Evolutionary conservation across 148 eudicot genomes (phyloP), one percentile per base, ranked within the genome.

Genomic region (Salicornia ramosissima): DNA sequence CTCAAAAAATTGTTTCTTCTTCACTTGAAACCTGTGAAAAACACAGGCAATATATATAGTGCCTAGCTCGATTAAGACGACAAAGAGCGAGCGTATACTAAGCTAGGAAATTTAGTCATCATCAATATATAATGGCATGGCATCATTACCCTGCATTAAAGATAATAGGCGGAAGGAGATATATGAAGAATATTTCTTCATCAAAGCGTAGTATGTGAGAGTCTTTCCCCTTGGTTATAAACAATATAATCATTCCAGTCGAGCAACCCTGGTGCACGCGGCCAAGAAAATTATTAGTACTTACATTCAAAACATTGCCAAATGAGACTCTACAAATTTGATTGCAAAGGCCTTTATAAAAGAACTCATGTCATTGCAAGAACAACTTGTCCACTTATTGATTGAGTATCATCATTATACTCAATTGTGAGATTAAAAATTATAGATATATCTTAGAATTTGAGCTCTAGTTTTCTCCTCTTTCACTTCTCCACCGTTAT

Each of bases 1-100:
- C 52, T 88, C 96, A 79, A 94, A 94, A 87, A 94, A 94, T 61
- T 88, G 96, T 71, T 94, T 94, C 88, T 94, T 94, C 87, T 94
- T 94, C 34, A 90, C 99, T 77, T 94, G 93, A 80, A 90, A 94
- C 71, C 99, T 94, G 81, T 31, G 31, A 61, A 39, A 39, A 73
- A 26, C 13, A 60, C 2, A 68, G 58, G 45, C 24, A 58, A 21
- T 30, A 69, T 57, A 21, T 30, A 69, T 57, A 31, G 22, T 46
- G 39, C 13, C 26, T n/a, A n/a, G n/a, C n/a, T 65, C 15, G 8
- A 6, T 13, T 8, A 10, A 39, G 12, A 2, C 25, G 13, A n/a
- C 19, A 28, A 60, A 26, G 1, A 18, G 34, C 10, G 42, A 36
- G 40, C 8, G 8, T 36, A 36, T 36, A 36, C 40, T 13, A 34